phyloP scores from a whole-genome alignment of 345 rosid species.

The Citrus unshiu region DNA sequence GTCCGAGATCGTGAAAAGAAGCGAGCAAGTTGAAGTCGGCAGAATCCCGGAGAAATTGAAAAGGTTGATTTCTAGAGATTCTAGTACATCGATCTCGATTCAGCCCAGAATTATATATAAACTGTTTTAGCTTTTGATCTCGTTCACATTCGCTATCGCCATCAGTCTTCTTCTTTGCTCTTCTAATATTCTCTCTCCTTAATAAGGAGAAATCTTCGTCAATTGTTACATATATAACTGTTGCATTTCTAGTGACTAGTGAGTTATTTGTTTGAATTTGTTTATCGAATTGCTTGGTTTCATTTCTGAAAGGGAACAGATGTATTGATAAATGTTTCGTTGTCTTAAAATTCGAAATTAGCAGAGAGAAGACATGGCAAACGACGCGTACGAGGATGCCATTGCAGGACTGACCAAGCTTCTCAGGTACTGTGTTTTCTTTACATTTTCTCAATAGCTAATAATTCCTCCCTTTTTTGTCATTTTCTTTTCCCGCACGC shows the following conservation, averaged over 20 bases:
- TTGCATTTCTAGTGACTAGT: neutral
- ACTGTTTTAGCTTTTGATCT: neutral
- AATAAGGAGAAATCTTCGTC: neutral
- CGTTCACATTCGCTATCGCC: neutral
- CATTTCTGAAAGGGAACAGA: neutral
- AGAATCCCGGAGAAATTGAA: neutral
- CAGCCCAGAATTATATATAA: neutral
- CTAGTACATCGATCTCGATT: constrained; percentile 5
- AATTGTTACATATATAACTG: neutral
- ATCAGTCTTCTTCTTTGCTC: neutral
- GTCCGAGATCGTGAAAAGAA: neutral
- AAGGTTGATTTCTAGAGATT: constrained; percentile 4
- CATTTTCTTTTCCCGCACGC: neutral
- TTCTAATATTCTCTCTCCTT: neutral
- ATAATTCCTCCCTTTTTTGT: neutral
- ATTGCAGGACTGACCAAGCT: constrained; percentile 72
- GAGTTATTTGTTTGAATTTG: neutral
- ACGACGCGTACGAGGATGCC: constrained; percentile 67
- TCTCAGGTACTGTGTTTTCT: constrained; percentile 50
- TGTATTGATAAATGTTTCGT: neutral
- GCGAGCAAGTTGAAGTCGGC: neutral
- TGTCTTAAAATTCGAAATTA: neutral
- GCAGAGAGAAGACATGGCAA: constrained; percentile 57
- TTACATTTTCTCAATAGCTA: neutral
- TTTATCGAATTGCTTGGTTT: neutral